Evolutionary conservation across 139 green algal genomes (phyloP).

Genomic region (Coccomyxa sp.): DNA sequence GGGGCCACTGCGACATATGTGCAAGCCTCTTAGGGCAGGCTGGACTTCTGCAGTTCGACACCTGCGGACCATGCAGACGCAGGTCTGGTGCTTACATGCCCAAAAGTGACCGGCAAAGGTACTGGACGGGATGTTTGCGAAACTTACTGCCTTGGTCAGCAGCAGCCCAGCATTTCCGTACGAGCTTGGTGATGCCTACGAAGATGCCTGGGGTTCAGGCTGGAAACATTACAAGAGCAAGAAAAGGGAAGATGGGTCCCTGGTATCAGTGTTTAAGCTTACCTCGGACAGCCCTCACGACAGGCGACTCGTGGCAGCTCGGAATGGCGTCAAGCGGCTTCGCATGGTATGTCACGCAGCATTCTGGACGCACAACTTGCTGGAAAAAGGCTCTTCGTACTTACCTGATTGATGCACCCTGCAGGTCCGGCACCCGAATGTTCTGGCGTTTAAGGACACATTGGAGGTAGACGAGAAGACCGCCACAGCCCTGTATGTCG

Average conservation of each 20-base stretch:
- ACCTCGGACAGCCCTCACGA: constrained; percentile 48
- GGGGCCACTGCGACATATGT: too few species aligned
- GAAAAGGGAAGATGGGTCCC: constrained; percentile 53
- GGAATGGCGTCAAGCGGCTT: constrained; percentile 80
- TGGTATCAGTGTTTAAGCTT: constrained; percentile 77
- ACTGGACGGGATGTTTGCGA: too few species aligned
- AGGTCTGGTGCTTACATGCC: too few species aligned
- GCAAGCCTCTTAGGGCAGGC: too few species aligned
- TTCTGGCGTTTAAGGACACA: constrained; percentile 79
- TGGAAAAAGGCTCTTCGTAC: background rate
- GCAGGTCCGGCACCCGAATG: constrained; percentile 82
- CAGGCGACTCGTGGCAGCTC: constrained; percentile 48
- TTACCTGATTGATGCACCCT: background rate
- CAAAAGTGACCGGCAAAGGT: too few species aligned
- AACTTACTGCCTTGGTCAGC: constrained; percentile 65
- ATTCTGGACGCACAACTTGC: background rate
- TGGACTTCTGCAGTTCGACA: too few species aligned
- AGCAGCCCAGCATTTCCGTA: constrained; percentile 64
- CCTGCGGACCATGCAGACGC: too few species aligned
- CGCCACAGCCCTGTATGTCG: constrained; percentile 66
- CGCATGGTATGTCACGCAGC: background rate
- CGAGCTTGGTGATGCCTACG: constrained; percentile 49
- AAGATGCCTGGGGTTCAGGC: constrained; percentile 43
- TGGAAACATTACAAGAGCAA: constrained; percentile 73
- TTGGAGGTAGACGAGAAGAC: constrained; percentile 71